Evolutionary conservation across 768 basidiomycete genomes (phyloP).

Genomic region (Mycena haematopus): DNA sequence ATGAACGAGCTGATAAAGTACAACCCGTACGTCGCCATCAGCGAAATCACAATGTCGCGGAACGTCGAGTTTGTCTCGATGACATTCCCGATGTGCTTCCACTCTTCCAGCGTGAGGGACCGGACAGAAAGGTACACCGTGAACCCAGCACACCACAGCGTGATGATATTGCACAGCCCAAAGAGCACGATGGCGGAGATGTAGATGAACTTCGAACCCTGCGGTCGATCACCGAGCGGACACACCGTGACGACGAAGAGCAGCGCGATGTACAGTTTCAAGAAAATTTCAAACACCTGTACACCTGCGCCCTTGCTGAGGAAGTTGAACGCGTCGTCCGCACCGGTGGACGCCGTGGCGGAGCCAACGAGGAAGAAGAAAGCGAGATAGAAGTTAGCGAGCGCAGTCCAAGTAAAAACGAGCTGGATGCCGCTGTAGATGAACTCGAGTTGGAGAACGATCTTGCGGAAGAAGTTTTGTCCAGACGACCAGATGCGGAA

Average conservation of each 20-base stretch:
- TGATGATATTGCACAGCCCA: constrained; percentile 78
- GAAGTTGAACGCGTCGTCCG: constrained; percentile 86
- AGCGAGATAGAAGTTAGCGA: constrained; percentile 93
- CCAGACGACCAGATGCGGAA: constrained; percentile 90
- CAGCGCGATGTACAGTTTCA: constrained; percentile 82
- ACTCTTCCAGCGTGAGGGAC: constrained; percentile 67
- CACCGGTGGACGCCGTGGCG: constrained; percentile 61
- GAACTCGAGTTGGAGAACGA: constrained; percentile 82
- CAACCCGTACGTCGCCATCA: constrained; percentile 79
- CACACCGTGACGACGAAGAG: constrained; percentile 84
- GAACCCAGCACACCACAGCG: constrained; percentile 89
- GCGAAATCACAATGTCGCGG: constrained; percentile 83
- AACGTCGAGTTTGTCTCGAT: constrained; percentile 71
- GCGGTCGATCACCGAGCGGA: constrained; percentile 91
- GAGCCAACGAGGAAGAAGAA: constrained; percentile 92
- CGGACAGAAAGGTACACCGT: constrained; percentile 88
- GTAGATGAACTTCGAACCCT: constrained; percentile 90
- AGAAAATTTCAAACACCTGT: constrained; percentile 79
- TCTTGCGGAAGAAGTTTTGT: constrained; percentile 87
- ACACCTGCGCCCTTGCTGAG: constrained; percentile 73
- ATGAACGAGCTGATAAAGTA: constrained; percentile 89
- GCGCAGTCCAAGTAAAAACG: constrained; percentile 91
- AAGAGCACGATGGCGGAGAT: constrained; percentile 77
- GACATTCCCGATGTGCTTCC: constrained; percentile 72
- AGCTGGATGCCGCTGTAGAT: constrained; percentile 91